These are phyloP conservation scores for Hirschioporus abietinus DNA, from an alignment of 768 basidiomycete species.

Conservation along the genomic window DNA sequence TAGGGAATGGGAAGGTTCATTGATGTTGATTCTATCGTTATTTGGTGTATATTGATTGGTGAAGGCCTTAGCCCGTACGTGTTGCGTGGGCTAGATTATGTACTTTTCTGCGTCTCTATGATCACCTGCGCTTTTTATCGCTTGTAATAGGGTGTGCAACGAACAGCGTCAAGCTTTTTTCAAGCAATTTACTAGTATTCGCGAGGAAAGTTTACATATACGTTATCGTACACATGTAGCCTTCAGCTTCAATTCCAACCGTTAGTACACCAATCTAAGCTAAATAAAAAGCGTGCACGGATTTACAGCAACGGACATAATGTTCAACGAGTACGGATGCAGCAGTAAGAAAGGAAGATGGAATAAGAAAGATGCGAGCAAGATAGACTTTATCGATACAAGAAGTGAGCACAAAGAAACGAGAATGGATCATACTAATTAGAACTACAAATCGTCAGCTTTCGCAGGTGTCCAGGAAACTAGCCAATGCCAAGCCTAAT, in stretches of 20 bases:
- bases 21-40: not conserved
- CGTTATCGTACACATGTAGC: not conserved
- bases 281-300: not conserved
- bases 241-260: not conserved
- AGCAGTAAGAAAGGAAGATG: not conserved
- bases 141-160: too few species aligned
- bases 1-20: not conserved
- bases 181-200: too few species aligned
- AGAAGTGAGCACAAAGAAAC: constrained; percentile 3
- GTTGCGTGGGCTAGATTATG: too few species aligned
- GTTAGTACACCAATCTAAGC: not conserved
- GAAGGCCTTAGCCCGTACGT: too few species aligned
- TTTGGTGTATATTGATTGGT: too few species aligned
- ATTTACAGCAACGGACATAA: not conserved
- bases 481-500: constrained; percentile 79
- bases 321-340: not conserved
- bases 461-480: constrained; percentile 59
- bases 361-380: not conserved
- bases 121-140: too few species aligned
- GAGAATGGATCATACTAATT: constrained; percentile 11
- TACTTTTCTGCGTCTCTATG: too few species aligned
- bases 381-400: not conserved
- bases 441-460: constrained; percentile 7
- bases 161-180: too few species aligned
- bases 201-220: not conserved